Base-by-base conservation (phyloP, 257 asterid genomes). In the Pogostemon cablin region DNA sequence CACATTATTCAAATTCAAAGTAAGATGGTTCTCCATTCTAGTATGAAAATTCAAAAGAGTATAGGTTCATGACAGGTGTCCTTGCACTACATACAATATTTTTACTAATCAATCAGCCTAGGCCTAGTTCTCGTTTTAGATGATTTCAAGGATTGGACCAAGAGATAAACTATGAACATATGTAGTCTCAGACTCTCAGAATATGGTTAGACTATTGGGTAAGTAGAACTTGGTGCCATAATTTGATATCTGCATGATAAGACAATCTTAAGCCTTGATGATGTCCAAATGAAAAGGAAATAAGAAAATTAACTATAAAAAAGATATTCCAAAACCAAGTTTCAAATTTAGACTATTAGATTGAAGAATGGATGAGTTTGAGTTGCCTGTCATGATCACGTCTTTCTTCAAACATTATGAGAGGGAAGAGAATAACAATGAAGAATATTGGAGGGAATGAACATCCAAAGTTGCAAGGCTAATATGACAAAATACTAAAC, bases 401-500 rank as follows among this genome's bases (percentile, higher is more conserved):
- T 54, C 55, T 69, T 74, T 47, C 34, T 65, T 57, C 55, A 3
- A 53, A 38, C 11, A 58, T 62, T 68, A 6, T 35, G 49, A 38
- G 43, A 50, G 62, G 20, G 60, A 11, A n/a, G 43, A 39, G 2
- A 67, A 47, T 7, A 8, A 55, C 46, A 43, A 34, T n/a, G 42
- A 44, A 10, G 35, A 10, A 4, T 34, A 6, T 10, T 47, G 34
- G 67, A 11, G 43, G 32, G 66, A 20, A 20, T 20, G 25, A 17
- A 39, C 55, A 50, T 15, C 20, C 8, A 37, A 25, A 17, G 43
- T 5, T 15, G 4, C 47, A 39, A 48, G 40, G 48, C 58, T 58
- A 47, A 3, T 32, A 15, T 65, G 5, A 9, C 17, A 9, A 25
- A 66, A 3, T 10, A 8, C 2, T 10, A 34, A 52, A 20, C 15